Evolutionary conservation across 106 monocot species (phyloP).

Genomic region (Dendrobium catenatum): DNA sequence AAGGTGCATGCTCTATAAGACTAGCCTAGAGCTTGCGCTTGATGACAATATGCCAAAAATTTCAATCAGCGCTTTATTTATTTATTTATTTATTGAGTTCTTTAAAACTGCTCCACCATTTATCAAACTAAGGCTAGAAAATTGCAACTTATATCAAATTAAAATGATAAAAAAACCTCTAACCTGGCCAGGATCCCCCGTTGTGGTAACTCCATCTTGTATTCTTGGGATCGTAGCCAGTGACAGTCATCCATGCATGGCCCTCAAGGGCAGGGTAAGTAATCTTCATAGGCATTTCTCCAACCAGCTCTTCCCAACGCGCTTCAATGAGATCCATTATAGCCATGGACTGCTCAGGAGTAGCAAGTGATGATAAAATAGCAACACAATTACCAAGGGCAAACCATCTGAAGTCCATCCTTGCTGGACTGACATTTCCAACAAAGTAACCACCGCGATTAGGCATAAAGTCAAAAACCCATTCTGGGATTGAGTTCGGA

Average conservation of each 20-base stretch:
- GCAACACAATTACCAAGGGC: slow-evolving; percentile 45
- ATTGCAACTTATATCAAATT: background rate
- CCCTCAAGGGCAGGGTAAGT: slow-evolving; percentile 35
- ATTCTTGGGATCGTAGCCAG: slow-evolving; percentile 44
- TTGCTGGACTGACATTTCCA: slow-evolving; percentile 45
- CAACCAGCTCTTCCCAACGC: slow-evolving; percentile 43
- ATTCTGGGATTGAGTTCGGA: slow-evolving; percentile 44
- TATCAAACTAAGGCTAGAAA: background rate
- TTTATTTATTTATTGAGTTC: background rate
- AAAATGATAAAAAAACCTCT: slow-evolving; percentile 1
- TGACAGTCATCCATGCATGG: slow-evolving; percentile 42
- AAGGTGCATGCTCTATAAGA: background rate
- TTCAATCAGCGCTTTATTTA: background rate
- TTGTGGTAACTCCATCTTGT: slow-evolving; percentile 55
- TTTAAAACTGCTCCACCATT: background rate
- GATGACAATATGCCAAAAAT: background rate
- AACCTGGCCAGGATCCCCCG: slow-evolving; percentile 50
- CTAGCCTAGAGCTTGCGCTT: background rate
- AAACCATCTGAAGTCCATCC: slow-evolving; percentile 57
- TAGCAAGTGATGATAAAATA: slow-evolving; percentile 44
- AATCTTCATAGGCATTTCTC: slow-evolving; percentile 44
- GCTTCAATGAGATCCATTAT: slow-evolving; percentile 55
- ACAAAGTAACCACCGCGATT: slow-evolving; percentile 40
- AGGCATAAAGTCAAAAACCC: slow-evolving; percentile 53
- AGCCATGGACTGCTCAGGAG: slow-evolving; percentile 45